Base-by-base conservation (phyloP, 441 rosid genomes). In the Bocquillonia castaneifolia region DNA sequence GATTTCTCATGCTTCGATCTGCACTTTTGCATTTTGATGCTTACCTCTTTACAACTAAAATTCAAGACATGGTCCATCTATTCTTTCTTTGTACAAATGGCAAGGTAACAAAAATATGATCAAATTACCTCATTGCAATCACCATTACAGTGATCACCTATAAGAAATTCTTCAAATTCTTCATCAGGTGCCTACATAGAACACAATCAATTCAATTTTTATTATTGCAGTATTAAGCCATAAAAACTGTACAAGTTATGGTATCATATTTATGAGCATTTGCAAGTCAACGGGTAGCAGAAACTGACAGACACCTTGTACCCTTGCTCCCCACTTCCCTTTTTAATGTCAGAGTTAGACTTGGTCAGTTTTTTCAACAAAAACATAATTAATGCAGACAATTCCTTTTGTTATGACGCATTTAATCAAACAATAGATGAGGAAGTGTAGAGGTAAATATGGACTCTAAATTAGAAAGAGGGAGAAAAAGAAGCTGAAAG, bases 81-180 rank as follows among this genome's bases (percentile, higher is more conserved):
- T 20, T 56, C 0, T 26, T 42, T 57, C 45, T 55, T n/a, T n/a
- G n/a, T n/a, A 12, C 40, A 20, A 32, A 1, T 3, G 26, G 39
- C 39, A 55, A 51, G 40, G 29, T 31, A 26, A 7, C 12, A 25
- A 42, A 29, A 3, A 58, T 22, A 28, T 6, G 52, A 68, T 28
- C 63, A 59, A 70, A 78, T 76, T 78, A 91, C 99, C 93, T 94
- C 94, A 76, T 93, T 93, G 62, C 91, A 80, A 73, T 91, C 89
- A 39, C 99, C 95, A 26, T 85, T 85, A 81, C 88, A 91, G 40
- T 89, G 96, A 40, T 85, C 82, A 61, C 92, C 86, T 40, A 88
- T 81, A 74, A 92, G 94, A 72, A 85, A 83, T 79, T 92, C 98
- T 83, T 95, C 99, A 81, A 92, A 92, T 74, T 92, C 98, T 87